These are phyloP conservation scores for Cryptococcus sp. DNA, from an alignment of 1,284 basidiomycete genomes.

Conservation along the genomic window DNA sequence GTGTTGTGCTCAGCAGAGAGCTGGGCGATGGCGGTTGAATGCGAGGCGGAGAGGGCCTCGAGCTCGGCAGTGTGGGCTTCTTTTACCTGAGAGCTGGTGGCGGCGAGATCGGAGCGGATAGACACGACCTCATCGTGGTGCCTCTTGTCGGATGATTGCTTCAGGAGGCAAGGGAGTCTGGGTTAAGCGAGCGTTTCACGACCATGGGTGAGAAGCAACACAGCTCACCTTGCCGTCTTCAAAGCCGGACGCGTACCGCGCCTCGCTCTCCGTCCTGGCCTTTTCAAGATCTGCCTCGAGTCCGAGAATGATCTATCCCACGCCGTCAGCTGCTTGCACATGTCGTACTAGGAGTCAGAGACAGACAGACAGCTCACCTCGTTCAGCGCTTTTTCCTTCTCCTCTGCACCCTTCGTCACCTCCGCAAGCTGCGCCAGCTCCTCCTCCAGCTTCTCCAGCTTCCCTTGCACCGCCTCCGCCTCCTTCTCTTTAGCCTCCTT, in stretches of 20 bases:
- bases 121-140: conserved; percentile 24
- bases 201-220: too few relatives aligned
- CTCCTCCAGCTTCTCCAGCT: conserved; percentile 5
- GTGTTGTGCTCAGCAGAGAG: conserved; percentile 14
- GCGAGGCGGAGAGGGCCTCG: conserved; percentile 22
- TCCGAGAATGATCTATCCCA: conserved; percentile 12
- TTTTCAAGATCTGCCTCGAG: conserved; percentile 15
- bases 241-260: conserved; percentile 12
- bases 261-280: conserved; percentile 19
- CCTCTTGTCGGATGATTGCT: conserved; percentile 19
- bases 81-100: conserved; percentile 18
- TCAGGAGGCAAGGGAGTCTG: too few relatives aligned
- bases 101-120: conserved; percentile 19
- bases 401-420: conserved; percentile 6
- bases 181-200: neutral
- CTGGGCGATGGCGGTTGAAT: conserved; percentile 18
- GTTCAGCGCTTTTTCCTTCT: conserved; percentile 14
- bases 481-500: conserved; percentile 15
- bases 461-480: conserved; percentile 2
- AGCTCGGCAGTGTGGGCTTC: conserved; percentile 27
- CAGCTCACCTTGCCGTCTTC: conserved; percentile 24
- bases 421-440: conserved; percentile 14
- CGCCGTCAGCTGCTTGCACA: neutral
- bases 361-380: conserved; percentile 20
- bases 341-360: neutral